Evolutionary conservation across 352 stramenopile species (phyloP).

Genomic region (Thalassiosira hispida): DNA sequence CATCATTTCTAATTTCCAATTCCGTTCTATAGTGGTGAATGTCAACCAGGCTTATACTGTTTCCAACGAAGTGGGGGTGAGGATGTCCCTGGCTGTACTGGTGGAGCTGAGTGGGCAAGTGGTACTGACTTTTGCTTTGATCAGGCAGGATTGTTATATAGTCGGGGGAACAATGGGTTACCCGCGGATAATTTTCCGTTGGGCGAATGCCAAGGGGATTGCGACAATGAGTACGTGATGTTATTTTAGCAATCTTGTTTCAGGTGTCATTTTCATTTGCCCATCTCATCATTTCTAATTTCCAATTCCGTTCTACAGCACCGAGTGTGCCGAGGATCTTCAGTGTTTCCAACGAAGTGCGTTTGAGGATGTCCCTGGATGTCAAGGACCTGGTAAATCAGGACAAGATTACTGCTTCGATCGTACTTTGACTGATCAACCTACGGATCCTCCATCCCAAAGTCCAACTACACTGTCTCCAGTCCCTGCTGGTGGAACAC

Average conservation of each 20-base stretch:
- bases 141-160: neutral
- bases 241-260: too few relatives aligned
- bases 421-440: neutral
- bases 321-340: conserved; percentile 28
- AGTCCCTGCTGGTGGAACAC: too few relatives aligned
- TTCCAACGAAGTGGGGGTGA: neutral
- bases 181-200: neutral
- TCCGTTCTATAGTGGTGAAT: too few relatives aligned
- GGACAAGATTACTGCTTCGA: conserved; percentile 7
- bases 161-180: too few relatives aligned
- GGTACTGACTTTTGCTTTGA: neutral
- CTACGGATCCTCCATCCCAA: too few relatives aligned
- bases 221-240: conserved; percentile 41
- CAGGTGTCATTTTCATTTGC: too few relatives aligned
- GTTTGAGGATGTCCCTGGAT: neutral
- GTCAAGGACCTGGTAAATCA: neutral
- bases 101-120: too few relatives aligned
- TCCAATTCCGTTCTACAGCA: too few relatives aligned
- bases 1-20: too few relatives aligned
- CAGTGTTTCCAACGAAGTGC: neutral
- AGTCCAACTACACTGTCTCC: too few relatives aligned
- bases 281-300: too few relatives aligned
- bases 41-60: neutral
- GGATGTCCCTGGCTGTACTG: too few relatives aligned
- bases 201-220: conserved; percentile 60